Conservation (phyloP, 2,329 filamentous ascomycete species). For the Thyridium curvatum region DNA sequence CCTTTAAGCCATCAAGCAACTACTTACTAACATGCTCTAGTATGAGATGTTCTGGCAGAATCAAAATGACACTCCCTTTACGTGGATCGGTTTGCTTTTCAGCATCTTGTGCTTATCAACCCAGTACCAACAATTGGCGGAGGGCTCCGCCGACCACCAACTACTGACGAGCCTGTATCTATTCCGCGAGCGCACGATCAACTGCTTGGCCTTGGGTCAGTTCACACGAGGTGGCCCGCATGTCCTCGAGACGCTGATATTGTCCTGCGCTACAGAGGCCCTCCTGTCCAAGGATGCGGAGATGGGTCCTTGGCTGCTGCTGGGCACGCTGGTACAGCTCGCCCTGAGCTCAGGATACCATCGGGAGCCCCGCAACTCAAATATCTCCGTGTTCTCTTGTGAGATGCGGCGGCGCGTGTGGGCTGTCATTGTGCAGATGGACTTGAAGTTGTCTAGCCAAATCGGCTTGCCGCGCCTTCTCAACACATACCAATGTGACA, state of each 20-base stretch:
- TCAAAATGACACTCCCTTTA: constrained; percentile 24
- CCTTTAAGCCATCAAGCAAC: no score
- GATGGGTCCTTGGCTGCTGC: constrained; percentile 25
- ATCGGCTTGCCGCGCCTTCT: constrained; percentile 37
- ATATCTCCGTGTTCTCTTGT: constrained; percentile 32
- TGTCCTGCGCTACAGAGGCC: constrained; percentile 25
- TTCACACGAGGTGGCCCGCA: constrained; percentile 37
- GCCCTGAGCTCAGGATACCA: constrained; percentile 35
- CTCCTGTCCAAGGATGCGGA: constrained; percentile 20
- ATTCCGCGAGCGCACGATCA: constrained; percentile 22
- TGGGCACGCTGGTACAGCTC: constrained; percentile 24
- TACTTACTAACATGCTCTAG: constrained; percentile 13
- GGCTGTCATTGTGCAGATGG: constrained; percentile 31
- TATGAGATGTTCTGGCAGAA: constrained; percentile 38
- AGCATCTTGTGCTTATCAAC: constrained; percentile 35
- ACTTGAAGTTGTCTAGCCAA: constrained; percentile 32
- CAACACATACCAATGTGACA: constrained; percentile 29
- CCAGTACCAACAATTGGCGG: constrained; percentile 10
- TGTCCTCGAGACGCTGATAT: constrained; percentile 29
- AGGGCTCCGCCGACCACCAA: constrained; percentile 5
- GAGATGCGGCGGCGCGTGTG: constrained; percentile 39
- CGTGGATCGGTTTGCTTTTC: constrained; percentile 41
- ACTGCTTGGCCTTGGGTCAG: constrained; percentile 27
- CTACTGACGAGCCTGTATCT: constrained; percentile 9
- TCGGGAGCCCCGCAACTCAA: constrained; percentile 30